These are phyloP conservation scores for Stephania cephalantha DNA, from an alignment of 164 flowering plant species.

Conservation along the genomic window DNA sequence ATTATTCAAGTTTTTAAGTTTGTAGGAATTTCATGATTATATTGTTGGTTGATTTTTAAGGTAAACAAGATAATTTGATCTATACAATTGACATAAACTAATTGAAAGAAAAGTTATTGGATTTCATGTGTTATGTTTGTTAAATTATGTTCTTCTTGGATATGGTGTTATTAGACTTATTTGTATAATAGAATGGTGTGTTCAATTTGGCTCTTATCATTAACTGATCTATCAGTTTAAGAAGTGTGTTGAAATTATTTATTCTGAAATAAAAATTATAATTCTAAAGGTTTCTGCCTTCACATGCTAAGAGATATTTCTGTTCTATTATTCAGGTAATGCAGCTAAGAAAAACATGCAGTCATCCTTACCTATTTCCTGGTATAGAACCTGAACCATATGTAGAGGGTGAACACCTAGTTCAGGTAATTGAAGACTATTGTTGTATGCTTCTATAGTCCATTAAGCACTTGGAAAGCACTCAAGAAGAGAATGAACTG, in stretches of 20 bases:
- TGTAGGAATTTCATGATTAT: not conserved
- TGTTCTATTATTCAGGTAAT: constrained; percentile 52
- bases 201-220: not conserved
- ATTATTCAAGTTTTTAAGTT: not conserved
- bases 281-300: not conserved
- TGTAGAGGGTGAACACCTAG: constrained; percentile 93
- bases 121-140: no score
- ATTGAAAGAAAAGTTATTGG: no score
- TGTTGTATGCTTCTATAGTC: not conserved
- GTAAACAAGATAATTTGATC: no score
- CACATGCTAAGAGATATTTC: constrained; percentile 1
- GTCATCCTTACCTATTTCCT: constrained; percentile 94
- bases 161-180: not conserved
- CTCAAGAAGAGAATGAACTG: not conserved
- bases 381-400: constrained; percentile 98
- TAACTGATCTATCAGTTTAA: not conserved
- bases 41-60: not conserved
- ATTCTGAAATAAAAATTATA: not conserved
- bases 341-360: constrained; percentile 86
- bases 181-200: not conserved
- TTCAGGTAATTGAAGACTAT: constrained; percentile 46
- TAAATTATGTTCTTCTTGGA: not conserved
- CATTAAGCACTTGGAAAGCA: not conserved
- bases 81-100: no score
- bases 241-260: not conserved